These are phyloP conservation scores for Citrus cavaleriei DNA, from an alignment of 345 rosid species.

Conservation along the genomic window DNA sequence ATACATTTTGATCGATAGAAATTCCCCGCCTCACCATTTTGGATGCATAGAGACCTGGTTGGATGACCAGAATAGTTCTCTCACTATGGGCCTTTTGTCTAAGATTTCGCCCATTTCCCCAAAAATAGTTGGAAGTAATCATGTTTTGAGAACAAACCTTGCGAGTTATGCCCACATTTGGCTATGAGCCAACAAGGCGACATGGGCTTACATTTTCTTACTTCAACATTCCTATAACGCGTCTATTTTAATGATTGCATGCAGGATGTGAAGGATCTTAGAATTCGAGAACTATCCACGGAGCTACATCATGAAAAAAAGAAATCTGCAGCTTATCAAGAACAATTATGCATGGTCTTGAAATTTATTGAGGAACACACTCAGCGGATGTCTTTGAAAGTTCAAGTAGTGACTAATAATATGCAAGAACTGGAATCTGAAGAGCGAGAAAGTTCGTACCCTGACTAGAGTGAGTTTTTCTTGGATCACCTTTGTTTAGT, in stretches of 20 bases:
- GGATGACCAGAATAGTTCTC: neutral
- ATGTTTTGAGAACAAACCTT: neutral
- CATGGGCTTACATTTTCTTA: neutral
- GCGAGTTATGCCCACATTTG: neutral
- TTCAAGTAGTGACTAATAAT: conserved; percentile 20
- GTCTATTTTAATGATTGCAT: neutral
- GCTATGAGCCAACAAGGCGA: neutral
- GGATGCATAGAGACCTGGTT: neutral
- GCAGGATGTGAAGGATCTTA: conserved; percentile 38
- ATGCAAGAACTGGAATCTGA: conserved; percentile 29
- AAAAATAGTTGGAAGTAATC: neutral
- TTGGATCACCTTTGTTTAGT: neutral
- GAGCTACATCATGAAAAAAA: conserved; percentile 42
- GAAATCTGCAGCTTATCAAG: conserved; percentile 36
- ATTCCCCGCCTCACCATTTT: neutral
- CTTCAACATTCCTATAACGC: neutral
- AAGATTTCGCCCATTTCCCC: neutral
- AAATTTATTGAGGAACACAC: conserved; percentile 35
- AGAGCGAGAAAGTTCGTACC: conserved; percentile 20
- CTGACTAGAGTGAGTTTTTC: conserved; percentile 5
- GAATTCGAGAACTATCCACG: conserved; percentile 29
- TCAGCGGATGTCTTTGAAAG: conserved; percentile 29
- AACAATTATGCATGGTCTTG: conserved; percentile 27
- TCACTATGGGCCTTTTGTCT: neutral
- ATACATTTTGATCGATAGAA: neutral